These are phyloP conservation scores for Lyophyllum semitale DNA, from an alignment of 768 basidiomycete genomes.

Conservation along the genomic window DNA sequence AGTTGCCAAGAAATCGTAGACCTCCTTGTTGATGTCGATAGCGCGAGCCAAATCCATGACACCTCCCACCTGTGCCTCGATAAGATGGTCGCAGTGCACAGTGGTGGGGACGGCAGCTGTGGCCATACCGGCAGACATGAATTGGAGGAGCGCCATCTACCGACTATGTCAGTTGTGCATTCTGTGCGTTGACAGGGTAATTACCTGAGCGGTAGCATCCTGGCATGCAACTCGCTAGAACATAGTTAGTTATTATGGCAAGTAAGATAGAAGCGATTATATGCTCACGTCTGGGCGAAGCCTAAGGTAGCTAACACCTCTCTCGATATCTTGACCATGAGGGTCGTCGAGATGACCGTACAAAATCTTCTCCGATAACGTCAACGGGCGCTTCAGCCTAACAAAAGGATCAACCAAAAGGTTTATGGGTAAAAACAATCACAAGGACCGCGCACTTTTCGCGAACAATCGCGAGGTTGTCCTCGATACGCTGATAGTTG, in stretches of 20 bases:
- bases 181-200: constrained; percentile 19
- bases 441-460: constrained; percentile 55
- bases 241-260: constrained; percentile 9
- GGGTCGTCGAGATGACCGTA: constrained; percentile 99
- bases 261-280: background rate
- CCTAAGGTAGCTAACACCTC: constrained; percentile 95
- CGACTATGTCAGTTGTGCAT: constrained; percentile 31
- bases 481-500: constrained; percentile 97
- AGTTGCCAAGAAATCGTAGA: constrained; percentile 98
- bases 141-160: constrained; percentile 99
- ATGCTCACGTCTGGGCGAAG: constrained; percentile 91
- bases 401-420: constrained; percentile 7
- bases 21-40: constrained; percentile 93
- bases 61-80: constrained; percentile 95
- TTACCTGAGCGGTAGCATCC: constrained; percentile 86
- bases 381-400: constrained; percentile 88
- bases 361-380: constrained; percentile 94
- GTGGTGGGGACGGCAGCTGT: constrained; percentile 97
- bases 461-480: constrained; percentile 89
- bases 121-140: constrained; percentile 99
- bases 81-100: constrained; percentile 99
- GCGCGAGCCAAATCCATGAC: constrained; percentile 92
- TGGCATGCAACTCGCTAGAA: constrained; percentile 83
- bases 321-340: constrained; percentile 84
- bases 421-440: background rate